Base-by-base conservation (phyloP, 176 grass and related monocot genomes). In the Chrysopogon serrulatus region DNA sequence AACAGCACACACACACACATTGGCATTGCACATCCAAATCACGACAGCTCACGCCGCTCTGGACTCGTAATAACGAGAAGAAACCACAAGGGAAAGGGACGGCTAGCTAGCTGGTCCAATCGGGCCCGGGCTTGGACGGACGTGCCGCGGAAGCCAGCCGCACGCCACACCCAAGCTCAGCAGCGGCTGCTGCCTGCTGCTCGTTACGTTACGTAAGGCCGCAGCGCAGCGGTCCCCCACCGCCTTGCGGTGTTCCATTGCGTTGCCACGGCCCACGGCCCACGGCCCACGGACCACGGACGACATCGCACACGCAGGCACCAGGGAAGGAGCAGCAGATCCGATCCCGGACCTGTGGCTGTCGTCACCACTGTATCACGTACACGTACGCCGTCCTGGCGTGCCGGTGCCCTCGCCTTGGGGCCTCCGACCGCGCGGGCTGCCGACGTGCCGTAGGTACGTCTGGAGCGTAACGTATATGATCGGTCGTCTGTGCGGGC, bases 11-110 rank as follows among this genome's bases (percentile, higher is more conserved):
- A n/a, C n/a, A n/a, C n/a, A n/a, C n/a, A n/a, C n/a, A n/a, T n/a
- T n/a, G n/a, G n/a, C 26, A 19, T 21, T 19, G 51, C 74, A 15
- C 43, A 19, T 73, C 74, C 14, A 24, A 53, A 64, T 82, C 86
- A 71, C 44, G 30, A 37, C 86, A 88, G 74, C 86, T 83, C 80
- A 65, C 35, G 86, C 54, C 18, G 32, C 21, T 37, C 86, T 88
- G 86, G 24, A 31, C n/a, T 48, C 33, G 26, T 33, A 44, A 39
- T 2, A 47, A 1, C 14, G 5, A 21, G 71, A 44, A 51, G 31
- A 68, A 68, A 12, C 39, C 70, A n/a, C n/a, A n/a, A n/a, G n/a
- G n/a, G 70, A 74, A 41, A 5, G 23, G 1, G 8, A 21, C 17
- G 31, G 0, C 6, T 34, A 15, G 60, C 61, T 17, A 15, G 61